Base-by-base conservation (phyloP, 345 rosid genomes). In the Camelina neglecta region DNA sequence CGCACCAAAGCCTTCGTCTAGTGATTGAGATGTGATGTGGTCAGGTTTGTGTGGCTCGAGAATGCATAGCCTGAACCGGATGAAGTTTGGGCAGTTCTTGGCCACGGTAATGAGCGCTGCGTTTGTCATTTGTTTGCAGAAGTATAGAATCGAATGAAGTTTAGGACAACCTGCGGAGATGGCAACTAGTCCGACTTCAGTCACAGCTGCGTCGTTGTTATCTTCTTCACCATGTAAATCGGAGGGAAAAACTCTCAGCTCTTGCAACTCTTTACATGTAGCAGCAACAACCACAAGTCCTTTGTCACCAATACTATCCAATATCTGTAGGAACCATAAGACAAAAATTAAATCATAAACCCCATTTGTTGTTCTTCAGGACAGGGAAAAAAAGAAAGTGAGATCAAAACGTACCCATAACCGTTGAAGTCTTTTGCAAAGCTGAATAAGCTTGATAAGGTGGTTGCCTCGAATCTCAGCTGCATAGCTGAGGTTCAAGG, bases 1-100 rank as follows among this genome's bases (percentile, higher is more conserved):
- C 9, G 97, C 99, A 77, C 99, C 97, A 73, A 92, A 95, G 74
- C 99, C 99, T 82, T 95, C 96, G 68, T 95, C 99, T 77, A 95
- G 69, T 2, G 98, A 87, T 78, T 81, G 88, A 71, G 35, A 51
- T 60, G 97, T 95, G 60, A 73, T 85, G 66, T 89, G 84, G 69
- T 95, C 99, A 0, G 96, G 88, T 81, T 85, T 90, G 65, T 7
- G 60, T 20, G 93, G 97, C 71, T 92, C 93, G 0, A 95, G 88
- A 63, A 85, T 88, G 85, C 91, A 86, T 75, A 95, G 77, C 75
- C 99, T 83, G 83, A 95, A 95, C 66, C 93, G 82, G 60, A 79
- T 87, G 57, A 95, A 95, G 81, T 92, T 88, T 3, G 89, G 91
- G 74, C 92, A 84, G 85, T 92, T 90, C 82, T 83, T 88, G 8